A percentile compares a stretch with the other conserved stretches of the same genome.
phyloP scores from a whole-genome alignment of 2,329 filamentous ascomycete species.

The Waltergamsia citrina region DNA sequence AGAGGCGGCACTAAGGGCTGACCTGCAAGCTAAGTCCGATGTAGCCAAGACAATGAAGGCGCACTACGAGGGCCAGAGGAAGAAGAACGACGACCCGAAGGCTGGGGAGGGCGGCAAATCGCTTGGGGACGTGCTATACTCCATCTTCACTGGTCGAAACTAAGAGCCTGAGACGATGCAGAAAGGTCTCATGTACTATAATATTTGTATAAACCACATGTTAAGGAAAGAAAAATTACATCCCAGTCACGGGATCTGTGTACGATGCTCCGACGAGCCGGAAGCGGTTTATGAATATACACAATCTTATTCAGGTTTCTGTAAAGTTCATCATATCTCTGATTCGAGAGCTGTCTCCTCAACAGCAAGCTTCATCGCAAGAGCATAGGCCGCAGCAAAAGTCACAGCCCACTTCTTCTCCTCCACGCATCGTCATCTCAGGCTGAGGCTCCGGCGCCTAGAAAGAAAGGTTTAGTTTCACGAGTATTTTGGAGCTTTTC shows the following conservation, averaged over 20 bases:
- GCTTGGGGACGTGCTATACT: neutral
- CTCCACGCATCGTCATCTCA: conserved; percentile 31
- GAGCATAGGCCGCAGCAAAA: conserved; percentile 35
- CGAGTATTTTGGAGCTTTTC: neutral
- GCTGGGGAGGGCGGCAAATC: neutral
- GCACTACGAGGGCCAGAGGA: conserved; percentile 46
- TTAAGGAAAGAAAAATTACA: neutral
- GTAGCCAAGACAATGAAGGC: conserved; percentile 46
- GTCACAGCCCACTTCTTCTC: conserved; percentile 35
- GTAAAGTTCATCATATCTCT: too few relatives aligned
- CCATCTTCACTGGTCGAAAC: neutral
- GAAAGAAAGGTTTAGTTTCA: conserved; percentile 1
- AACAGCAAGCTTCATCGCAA: conserved; percentile 33
- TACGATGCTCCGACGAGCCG: too few relatives aligned
- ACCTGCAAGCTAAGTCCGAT: conserved; percentile 50
- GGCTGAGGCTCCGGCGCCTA: conserved; percentile 29
- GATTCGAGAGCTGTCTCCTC: too few relatives aligned
- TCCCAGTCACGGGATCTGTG: too few relatives aligned
- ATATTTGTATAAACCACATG: neutral
- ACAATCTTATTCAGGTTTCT: too few relatives aligned
- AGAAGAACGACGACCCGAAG: conserved; percentile 20
- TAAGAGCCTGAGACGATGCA: neutral
- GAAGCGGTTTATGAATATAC: too few relatives aligned
- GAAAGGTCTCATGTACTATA: neutral
- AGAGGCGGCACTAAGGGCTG: conserved; percentile 53